Percentiles rank a stretch among this genome's conserved stretches.
Evolutionary conservation across 441 rosid species (phyloP).

Genomic region (Corymbia calophylla): DNA sequence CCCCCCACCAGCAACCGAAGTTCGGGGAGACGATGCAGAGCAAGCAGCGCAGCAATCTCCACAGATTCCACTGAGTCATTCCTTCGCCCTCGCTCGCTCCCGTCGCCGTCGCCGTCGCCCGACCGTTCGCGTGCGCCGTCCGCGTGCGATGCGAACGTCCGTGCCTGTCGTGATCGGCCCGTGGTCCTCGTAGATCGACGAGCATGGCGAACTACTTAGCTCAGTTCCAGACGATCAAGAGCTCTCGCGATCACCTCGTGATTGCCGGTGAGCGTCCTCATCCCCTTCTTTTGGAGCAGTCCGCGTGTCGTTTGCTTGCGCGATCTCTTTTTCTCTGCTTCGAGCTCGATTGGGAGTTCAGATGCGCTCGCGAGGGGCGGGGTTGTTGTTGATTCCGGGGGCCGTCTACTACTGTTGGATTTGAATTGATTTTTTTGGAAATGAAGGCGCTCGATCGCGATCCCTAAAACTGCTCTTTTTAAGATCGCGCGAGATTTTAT

Average conservation of each 20-base stretch:
- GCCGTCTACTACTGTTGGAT: not conserved
- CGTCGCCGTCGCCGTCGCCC: not conserved
- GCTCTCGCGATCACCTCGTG: slow-evolving; percentile 68
- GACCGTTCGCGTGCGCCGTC: too few relatives aligned
- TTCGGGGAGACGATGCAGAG: not conserved
- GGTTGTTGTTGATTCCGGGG: not conserved
- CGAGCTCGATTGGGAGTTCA: not conserved
- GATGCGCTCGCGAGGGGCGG: not conserved
- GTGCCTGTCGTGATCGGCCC: slow-evolving; percentile 11
- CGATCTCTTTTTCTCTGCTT: not conserved
- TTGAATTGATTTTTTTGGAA: not conserved
- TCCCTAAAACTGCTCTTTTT: not conserved
- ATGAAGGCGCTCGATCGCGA: not conserved
- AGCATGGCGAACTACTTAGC: slow-evolving; percentile 81
- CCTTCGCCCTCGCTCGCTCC: not conserved
- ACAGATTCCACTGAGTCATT: not conserved
- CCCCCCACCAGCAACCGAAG: not conserved
- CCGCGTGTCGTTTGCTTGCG: not conserved
- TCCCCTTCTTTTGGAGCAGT: not conserved
- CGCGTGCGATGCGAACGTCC: not conserved
- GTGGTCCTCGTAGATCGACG: slow-evolving; percentile 41
- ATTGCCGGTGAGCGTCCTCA: slow-evolving; percentile 53
- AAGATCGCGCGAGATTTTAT: not conserved
- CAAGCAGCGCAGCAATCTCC: not conserved
- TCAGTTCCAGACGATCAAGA: slow-evolving; percentile 89